phyloP scores from a whole-genome alignment of 1,284 basidiomycete species.

The Sporisorium iseilematis-ciliati region DNA sequence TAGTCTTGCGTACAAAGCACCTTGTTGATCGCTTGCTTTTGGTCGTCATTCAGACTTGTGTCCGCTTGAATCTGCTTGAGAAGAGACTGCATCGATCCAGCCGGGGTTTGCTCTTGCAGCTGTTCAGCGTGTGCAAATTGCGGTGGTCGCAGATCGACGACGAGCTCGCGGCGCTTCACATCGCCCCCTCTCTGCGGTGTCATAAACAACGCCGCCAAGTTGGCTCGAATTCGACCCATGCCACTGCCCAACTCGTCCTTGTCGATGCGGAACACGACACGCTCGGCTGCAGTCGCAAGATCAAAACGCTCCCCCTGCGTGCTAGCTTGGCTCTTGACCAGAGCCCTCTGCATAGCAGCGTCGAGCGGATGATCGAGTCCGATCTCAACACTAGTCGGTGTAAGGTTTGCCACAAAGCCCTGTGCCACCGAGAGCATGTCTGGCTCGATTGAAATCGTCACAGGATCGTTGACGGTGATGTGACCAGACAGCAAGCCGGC shows the following conservation, averaged over 20 bases:
- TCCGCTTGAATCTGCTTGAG: slow-evolving; percentile 14
- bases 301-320: slow-evolving; percentile 3
- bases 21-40: slow-evolving; percentile 79
- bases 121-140: slow-evolving; percentile 71
- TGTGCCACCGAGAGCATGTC: slow-evolving; percentile 83
- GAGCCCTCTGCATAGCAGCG: slow-evolving; percentile 41
- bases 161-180: slow-evolving; percentile 75
- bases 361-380: slow-evolving; percentile 84
- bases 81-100: slow-evolving; percentile 6
- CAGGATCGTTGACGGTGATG: slow-evolving; percentile 82
- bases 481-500: slow-evolving; percentile 79
- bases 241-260: slow-evolving; percentile 90
- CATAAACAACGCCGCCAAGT: slow-evolving; percentile 89
- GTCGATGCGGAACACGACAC: slow-evolving; percentile 86
- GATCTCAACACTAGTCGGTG: slow-evolving; percentile 77
- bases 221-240: slow-evolving; percentile 88
- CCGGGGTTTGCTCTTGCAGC: background rate
- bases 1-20: slow-evolving; percentile 88
- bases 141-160: slow-evolving; percentile 85
- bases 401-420: slow-evolving; percentile 84
- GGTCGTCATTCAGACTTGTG: slow-evolving; percentile 78
- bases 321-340: slow-evolving; percentile 13
- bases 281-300: slow-evolving; percentile 13
- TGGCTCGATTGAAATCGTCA: slow-evolving; percentile 85
- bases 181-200: slow-evolving; percentile 72